phyloP scores from a whole-genome alignment of 2,329 filamentous ascomycete species.

The Trichoderma sp. region DNA sequence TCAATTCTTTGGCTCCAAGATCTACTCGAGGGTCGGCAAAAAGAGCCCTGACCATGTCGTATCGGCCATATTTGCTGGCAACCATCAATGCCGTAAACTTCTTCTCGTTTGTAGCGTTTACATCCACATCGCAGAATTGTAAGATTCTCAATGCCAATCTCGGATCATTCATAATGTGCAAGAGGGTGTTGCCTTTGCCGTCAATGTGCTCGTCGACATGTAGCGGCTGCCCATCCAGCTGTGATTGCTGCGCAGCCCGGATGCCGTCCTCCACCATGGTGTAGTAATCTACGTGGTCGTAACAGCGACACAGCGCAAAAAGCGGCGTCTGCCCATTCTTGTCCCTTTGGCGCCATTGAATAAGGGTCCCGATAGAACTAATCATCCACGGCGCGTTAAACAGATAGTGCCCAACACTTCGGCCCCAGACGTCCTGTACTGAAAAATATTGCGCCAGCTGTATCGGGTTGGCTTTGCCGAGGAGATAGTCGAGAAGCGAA shows the following conservation, averaged over 20 bases:
- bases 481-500: constrained; percentile 71
- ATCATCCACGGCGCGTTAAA: constrained; percentile 89
- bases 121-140: constrained; percentile 86
- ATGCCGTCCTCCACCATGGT: constrained; percentile 85
- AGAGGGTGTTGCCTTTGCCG: constrained; percentile 84
- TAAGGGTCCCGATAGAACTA: constrained; percentile 68
- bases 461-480: constrained; percentile 55
- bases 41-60: constrained; percentile 86
- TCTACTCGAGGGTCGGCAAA: constrained; percentile 90
- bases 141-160: constrained; percentile 75
- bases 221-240: constrained; percentile 76
- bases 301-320: constrained; percentile 92
- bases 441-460: constrained; percentile 69
- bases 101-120: constrained; percentile 93
- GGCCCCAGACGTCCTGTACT: constrained; percentile 78
- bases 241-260: constrained; percentile 69
- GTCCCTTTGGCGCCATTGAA: constrained; percentile 89
- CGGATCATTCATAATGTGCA: constrained; percentile 93
- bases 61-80: constrained; percentile 94
- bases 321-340: constrained; percentile 98
- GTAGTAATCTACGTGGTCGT: constrained; percentile 86
- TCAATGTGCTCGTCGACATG: constrained; percentile 94
- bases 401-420: constrained; percentile 92
- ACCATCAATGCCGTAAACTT: constrained; percentile 96
- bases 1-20: constrained; percentile 75